A percentile compares a stretch with the other conserved stretches of the same genome.
Evolutionary conservation across 1,284 basidiomycete genomes (phyloP).

Genomic region (Melampsora americana): DNA sequence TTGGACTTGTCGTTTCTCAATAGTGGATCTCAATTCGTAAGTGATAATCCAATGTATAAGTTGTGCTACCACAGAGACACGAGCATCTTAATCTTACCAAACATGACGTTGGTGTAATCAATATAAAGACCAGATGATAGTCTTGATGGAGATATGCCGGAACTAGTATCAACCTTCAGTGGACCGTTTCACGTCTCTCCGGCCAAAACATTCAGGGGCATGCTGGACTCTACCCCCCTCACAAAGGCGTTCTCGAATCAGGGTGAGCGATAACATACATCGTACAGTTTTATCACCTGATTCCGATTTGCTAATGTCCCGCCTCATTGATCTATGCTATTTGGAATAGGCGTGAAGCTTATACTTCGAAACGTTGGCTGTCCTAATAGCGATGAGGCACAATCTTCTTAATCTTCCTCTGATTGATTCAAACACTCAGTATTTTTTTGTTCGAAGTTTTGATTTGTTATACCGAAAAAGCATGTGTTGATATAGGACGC

Average conservation of each 20-base stretch:
- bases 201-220: background rate
- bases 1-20: constrained; percentile 5
- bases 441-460: background rate
- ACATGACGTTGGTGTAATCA: background rate
- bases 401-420: background rate
- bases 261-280: background rate
- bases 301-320: background rate
- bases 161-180: background rate
- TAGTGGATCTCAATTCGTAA: constrained; percentile 2
- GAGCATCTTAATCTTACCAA: background rate
- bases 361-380: background rate
- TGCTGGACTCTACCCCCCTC: background rate
- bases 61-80: too few species aligned
- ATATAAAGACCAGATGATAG: background rate
- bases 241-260: constrained; percentile 9
- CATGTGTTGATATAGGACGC: too few species aligned
- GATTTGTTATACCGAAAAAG: too few species aligned
- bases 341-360: background rate
- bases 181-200: constrained; percentile 5
- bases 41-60: background rate
- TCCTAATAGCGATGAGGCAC: constrained; percentile 4
- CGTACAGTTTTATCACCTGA: too few species aligned
- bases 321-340: background rate
- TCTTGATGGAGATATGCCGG: constrained; percentile 7
- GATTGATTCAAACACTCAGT: background rate